Base-by-base conservation (phyloP, 768 basidiomycete genomes). In the Boletus edulis region DNA sequence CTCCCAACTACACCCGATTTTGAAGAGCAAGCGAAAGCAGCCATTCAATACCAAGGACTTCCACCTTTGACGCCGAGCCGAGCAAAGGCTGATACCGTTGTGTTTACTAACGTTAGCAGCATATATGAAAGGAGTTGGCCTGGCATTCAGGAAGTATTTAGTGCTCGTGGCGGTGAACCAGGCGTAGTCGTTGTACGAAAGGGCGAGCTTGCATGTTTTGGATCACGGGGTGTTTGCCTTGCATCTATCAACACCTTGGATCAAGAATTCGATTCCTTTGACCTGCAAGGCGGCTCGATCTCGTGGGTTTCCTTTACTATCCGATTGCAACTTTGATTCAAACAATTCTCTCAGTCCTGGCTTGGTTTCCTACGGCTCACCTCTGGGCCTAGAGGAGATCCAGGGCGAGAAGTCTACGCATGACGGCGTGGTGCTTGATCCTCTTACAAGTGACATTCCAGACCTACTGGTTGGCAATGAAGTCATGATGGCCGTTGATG, bases 401-500 rank as follows among this genome's bases (percentile, higher is more conserved):
- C 62, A 70, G 10, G 72, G 67, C 18, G 85, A 86, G 63, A 45
- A 64, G 17, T 75, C 77, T 22, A 86, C 87, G 7, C 76, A 77
- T 15, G 86, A 86, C 51, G 85, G 85, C 2, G 71, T 74, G 42
- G 78, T 80, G 78, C 14, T 74, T 29, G 83, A 81, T 60, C 74
- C 77, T 44, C 52, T 73, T 58, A 43, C 67, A 54, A 59, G 54
- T 39, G 34, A 50, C 11, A 64, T 75, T 13, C 79, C 80, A 10
- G 54, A 52, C 3, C 57, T 80, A 35, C 53, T 74, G 14, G 69
- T 62, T 4, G 75, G 70, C 0, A 67, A 68, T 5, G 68, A 70
- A n/a, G 66, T 81, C n/a, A 72, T 81, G 22, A 77, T 77, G 34
- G 92, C 88, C 10, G 79, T 80, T 5, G 91, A 94, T 64, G 91